Base-by-base conservation (phyloP, 805 yeast species). In the Yamadazyma olivae region DNA sequence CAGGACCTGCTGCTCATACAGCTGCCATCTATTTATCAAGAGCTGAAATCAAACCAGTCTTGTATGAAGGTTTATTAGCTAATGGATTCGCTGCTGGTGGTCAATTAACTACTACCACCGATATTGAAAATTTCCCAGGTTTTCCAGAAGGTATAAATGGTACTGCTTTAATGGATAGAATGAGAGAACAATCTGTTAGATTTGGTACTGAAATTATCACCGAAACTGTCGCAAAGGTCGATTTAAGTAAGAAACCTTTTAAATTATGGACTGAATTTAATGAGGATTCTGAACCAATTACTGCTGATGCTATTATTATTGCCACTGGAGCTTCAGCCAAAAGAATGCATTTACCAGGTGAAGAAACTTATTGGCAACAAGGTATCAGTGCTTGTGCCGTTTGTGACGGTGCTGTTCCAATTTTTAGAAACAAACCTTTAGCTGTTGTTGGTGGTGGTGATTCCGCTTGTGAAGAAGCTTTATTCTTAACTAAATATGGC, bases 311-410 rank as follows among this genome's bases (percentile, higher is more conserved):
- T 22, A 79, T 93, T 35, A 81, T 93, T 49, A 64, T 93, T 45
- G 96, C 99, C 48, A 93, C 99, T 32, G 99, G 99, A 59, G 99
- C 99, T 16, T 83, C 95, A 27, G 99, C 99, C 41, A 88, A 83
- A 75, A 86, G 99, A 73, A 75, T 93, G 68, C 67, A 77, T 59
- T 71, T 93, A 44, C 96, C 97, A 41, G 99, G 99, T 53, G 99
- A 93, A 71, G 98, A 93, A 49, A 75, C 77, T 23, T 93, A 93
- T 78, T 93, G 99, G 99, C 99, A 93, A 74, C 84, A 83, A 62
- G 99, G 99, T 64, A 93, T 93, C 50, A 86, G 96, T 50, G 99
- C 99, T 13, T 93, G 99, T 74, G 99, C 99, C 27, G 99, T 93
- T 44, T 93, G 99, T 71, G 99, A 93, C 61, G 99, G 99, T 67